Evolutionary conservation across 495 filamentous ascomycete genomes (phyloP).

Genomic region (Tuber calosporum): DNA sequence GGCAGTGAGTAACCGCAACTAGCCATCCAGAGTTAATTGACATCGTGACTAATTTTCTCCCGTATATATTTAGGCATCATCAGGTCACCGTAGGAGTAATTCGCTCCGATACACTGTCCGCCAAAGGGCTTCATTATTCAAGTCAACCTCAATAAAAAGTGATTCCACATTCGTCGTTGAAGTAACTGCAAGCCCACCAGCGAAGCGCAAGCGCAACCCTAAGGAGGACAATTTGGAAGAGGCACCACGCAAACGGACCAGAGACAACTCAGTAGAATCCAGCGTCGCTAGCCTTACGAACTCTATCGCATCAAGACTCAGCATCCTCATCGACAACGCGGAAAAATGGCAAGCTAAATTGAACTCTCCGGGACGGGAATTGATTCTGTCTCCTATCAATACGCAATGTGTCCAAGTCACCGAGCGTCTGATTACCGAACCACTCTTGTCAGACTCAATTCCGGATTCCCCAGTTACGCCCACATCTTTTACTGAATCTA

Average conservation of each 20-base stretch:
- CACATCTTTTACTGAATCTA: background rate
- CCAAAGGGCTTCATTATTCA: background rate
- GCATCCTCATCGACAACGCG: background rate
- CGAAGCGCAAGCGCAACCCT: background rate
- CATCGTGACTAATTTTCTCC: background rate
- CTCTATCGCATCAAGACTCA: background rate
- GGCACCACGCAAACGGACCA: background rate
- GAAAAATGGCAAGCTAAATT: background rate
- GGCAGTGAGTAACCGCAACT: background rate
- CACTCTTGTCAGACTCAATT: background rate
- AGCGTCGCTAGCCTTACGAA: background rate
- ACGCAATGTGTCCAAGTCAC: constrained; percentile 3
- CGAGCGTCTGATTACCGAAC: background rate
- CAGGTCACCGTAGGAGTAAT: background rate
- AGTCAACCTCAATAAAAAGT: background rate
- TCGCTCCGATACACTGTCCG: background rate
- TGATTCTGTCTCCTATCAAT: constrained; percentile 33
- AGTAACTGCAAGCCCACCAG: background rate
- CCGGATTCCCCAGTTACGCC: background rate
- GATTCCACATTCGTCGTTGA: background rate
- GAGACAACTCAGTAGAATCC: background rate
- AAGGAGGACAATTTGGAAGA: background rate
- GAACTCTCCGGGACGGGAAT: constrained; percentile 28
- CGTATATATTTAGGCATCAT: background rate
- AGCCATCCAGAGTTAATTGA: background rate